These are phyloP conservation scores for Entomortierella beljakovae DNA, from an alignment of 192 early-diverging fungal genomes.

Conservation along the genomic window DNA sequence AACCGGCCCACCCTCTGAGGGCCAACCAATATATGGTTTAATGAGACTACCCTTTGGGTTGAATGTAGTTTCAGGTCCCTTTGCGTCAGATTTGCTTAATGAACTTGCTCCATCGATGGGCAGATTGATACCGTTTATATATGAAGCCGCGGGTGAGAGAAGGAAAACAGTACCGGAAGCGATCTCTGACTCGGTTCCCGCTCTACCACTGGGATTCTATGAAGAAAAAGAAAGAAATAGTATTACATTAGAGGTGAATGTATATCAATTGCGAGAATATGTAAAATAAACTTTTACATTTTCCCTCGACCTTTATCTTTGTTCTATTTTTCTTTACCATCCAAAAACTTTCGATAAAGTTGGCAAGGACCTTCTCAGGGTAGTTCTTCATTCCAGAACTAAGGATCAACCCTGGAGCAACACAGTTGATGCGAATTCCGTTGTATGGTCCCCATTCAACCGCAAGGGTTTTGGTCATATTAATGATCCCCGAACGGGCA, in stretches of 20 bases:
- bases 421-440: conserved; percentile 30
- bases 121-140: conserved; percentile 28
- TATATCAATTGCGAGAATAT: neutral
- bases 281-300: neutral
- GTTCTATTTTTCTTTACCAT: conserved; percentile 5
- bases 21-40: conserved; percentile 21
- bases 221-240: neutral
- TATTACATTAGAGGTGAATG: neutral
- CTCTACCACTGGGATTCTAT: conserved; percentile 24
- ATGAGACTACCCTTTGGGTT: conserved; percentile 16
- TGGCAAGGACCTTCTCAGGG: conserved; percentile 9
- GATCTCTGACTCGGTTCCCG: conserved; percentile 25
- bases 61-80: conserved; percentile 5
- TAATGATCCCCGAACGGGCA: conserved; percentile 23
- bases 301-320: neutral
- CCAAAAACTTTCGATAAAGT: conserved; percentile 4
- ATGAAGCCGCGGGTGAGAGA: conserved; percentile 19
- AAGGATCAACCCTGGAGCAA: conserved; percentile 25
- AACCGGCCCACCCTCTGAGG: neutral
- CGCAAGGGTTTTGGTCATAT: conserved; percentile 36
- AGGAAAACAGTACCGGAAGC: conserved; percentile 16
- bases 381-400: conserved; percentile 40
- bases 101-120: conserved; percentile 25
- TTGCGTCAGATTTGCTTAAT: conserved; percentile 8
- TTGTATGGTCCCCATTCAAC: conserved; percentile 35